Percentiles rank a stretch among this genome's conserved stretches.
Evolutionary conservation across 345 rosid genomes (phyloP).

Genomic region (Euphorbia lathyris): DNA sequence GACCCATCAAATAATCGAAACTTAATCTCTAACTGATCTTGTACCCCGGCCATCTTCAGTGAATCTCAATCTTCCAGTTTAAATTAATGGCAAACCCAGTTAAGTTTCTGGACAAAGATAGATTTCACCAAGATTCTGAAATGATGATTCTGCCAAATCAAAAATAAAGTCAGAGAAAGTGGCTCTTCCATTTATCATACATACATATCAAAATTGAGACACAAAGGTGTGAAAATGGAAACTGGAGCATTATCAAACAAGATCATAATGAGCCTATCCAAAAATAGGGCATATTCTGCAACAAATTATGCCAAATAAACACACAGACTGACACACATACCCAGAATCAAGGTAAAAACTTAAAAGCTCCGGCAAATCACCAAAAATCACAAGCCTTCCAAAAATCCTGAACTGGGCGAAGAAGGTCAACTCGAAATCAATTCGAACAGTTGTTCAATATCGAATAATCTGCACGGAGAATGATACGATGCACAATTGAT

Average conservation of each 20-base stretch:
- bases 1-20: constrained; percentile 89
- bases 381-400: not conserved
- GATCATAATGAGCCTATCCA: too few relatives aligned
- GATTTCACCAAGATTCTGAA: constrained; percentile 19
- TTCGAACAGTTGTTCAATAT: not conserved
- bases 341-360: not conserved
- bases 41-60: constrained; percentile 64
- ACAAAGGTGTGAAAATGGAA: constrained; percentile 11
- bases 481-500: not conserved
- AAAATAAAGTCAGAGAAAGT: constrained; percentile 7
- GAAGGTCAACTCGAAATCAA: not conserved
- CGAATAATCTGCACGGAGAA: constrained; percentile 3
- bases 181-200: not conserved
- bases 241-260: not conserved
- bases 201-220: constrained; percentile 4
- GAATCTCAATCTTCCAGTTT: constrained; percentile 17
- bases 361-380: not conserved
- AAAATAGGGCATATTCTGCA: too few relatives aligned
- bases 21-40: constrained; percentile 88
- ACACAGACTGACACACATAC: too few relatives aligned
- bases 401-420: constrained; percentile 7
- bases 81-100: constrained; percentile 19
- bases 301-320: too few relatives aligned
- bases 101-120: constrained; percentile 14
- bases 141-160: constrained; percentile 26